Conservation (phyloP, 805 yeast species). For the Candida orba region DNA sequence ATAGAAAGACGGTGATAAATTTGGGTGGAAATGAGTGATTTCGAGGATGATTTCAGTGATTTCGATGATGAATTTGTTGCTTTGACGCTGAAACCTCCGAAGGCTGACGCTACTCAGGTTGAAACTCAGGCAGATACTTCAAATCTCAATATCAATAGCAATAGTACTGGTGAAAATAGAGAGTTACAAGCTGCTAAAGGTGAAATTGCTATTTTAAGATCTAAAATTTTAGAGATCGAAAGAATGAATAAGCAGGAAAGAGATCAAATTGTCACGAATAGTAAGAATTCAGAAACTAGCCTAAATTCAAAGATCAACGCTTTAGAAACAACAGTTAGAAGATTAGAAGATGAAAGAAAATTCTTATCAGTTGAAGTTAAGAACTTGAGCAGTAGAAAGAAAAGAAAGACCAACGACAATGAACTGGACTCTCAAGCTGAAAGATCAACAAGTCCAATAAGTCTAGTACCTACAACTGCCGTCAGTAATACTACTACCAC, state of each 20-base stretch:
- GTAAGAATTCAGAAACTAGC: conserved; percentile 17
- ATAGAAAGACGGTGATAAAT: background rate
- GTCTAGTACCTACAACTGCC: background rate
- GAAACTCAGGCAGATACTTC: background rate
- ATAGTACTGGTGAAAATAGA: background rate
- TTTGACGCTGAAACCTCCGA: conserved; percentile 34
- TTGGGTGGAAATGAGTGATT: conserved; percentile 14
- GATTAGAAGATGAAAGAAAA: conserved; percentile 47
- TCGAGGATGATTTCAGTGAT: conserved; percentile 36
- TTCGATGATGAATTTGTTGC: conserved; percentile 40
- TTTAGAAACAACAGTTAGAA: conserved; percentile 34
- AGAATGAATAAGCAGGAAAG: conserved; percentile 25
- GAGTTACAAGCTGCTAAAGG: conserved; percentile 58
- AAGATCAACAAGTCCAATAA: background rate
- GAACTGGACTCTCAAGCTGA: background rate
- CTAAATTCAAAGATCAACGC: conserved; percentile 31
- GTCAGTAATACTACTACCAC: background rate
- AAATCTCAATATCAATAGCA: background rate
- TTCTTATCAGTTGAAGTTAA: conserved; percentile 45
- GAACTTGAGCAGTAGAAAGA: conserved; percentile 20
- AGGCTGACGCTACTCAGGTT: background rate
- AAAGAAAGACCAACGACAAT: conserved; percentile 8
- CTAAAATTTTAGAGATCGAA: conserved; percentile 47
- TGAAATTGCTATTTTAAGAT: conserved; percentile 71
- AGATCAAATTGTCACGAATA: conserved; percentile 17